Base-by-base conservation (phyloP, 257 asterid species). In the Plantago elongata region DNA sequence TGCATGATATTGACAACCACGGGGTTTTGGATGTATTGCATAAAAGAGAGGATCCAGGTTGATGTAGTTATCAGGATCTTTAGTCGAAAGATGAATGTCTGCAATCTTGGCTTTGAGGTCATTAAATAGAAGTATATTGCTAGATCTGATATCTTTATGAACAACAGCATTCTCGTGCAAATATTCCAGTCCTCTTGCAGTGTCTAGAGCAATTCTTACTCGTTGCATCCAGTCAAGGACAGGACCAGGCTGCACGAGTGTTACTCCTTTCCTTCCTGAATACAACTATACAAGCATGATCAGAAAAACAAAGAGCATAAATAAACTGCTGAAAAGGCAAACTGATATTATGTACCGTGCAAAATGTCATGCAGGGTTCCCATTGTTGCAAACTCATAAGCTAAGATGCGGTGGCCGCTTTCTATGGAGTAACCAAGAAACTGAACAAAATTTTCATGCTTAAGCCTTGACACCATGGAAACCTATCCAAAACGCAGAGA, bases 191-290 rank as follows among this genome's bases (percentile, higher is more conserved):
- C 50, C 50, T 3, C 13, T 45, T 45, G 97, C 97, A 64, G 97
- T 93, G 75, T 90, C 95, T 62, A 90, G 93, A 13, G 97, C 96
- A 65, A 90, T 90, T 69, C 78, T 81, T 14, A 90, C 97, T 63
- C 97, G 86, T 68, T 90, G 95, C 76, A 82, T 77, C 97, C 97
- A 90, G 69, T 87, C 95, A 80, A 90, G 97, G n/a, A 83, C 85
- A 65, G 96, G 96, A 60, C 97, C 97, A 69, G 97, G 95, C 67
- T 90, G 97, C 49, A 94, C 96, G 64, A 93, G 93, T 71, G 87
- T 96, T 46, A 90, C 95, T 57, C 96, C 96, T 83, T 90, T 90
- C 77, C 97, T 80, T 74, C 97, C 97, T 87, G 81, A 51, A 62
- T 69, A 45, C 50, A 45, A 45, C 30, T 18, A 62, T 56, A 34